Conservation (phyloP, 2,329 filamentous ascomycete genomes). For the Sclerotinia glacialis region DNA sequence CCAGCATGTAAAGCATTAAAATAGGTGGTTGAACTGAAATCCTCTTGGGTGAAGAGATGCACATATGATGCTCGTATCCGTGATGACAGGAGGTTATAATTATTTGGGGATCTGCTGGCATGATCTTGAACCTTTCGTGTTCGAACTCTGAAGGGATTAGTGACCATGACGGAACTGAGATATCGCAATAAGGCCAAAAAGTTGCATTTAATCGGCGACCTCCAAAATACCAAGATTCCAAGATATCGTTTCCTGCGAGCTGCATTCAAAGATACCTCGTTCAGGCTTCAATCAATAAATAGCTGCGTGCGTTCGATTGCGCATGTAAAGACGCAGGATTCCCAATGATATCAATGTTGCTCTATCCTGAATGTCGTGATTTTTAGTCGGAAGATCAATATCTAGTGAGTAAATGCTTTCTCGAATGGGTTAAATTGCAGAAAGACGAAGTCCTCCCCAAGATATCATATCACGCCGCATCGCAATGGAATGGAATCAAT, state of each 20-base stretch:
- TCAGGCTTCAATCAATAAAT: slow-evolving; percentile 8
- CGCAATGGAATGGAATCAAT: neutral
- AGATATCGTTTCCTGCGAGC: slow-evolving; percentile 2
- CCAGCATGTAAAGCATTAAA: slow-evolving; percentile 20
- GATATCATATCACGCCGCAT: neutral
- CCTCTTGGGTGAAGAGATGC: slow-evolving; percentile 12
- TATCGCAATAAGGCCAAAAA: slow-evolving; percentile 17
- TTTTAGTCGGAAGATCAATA: neutral
- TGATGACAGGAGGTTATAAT: slow-evolving; percentile 24
- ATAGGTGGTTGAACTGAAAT: slow-evolving; percentile 15
- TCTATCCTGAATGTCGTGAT: neutral
- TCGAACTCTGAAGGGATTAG: neutral
- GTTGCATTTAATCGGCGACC: slow-evolving; percentile 9
- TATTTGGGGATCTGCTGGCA: slow-evolving; percentile 17
- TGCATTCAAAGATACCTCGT: slow-evolving; percentile 3
- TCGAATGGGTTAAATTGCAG: neutral
- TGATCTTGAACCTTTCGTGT: slow-evolving; percentile 19
- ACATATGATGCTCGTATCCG: slow-evolving; percentile 15
- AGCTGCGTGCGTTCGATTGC: neutral
- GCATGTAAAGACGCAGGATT: slow-evolving; percentile 2
- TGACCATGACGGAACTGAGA: slow-evolving; percentile 22
- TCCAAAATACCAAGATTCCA: slow-evolving; percentile 3
- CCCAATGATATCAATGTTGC: neutral
- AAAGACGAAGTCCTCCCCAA: neutral
- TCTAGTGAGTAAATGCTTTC: neutral